Conservation (phyloP, 176 grass and related monocot genomes). For the Aegilops umbellulata region DNA sequence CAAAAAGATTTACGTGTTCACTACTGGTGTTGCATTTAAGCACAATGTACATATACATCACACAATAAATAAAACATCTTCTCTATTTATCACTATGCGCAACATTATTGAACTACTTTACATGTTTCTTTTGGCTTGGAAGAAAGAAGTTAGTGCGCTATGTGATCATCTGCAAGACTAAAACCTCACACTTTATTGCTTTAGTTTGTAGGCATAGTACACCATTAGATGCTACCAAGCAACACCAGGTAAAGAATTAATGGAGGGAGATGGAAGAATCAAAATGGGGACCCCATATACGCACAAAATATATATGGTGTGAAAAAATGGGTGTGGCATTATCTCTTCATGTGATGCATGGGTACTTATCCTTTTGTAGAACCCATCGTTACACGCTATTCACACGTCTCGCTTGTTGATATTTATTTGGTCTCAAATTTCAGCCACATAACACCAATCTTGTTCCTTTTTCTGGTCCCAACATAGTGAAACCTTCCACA, state of each 20-base stretch:
- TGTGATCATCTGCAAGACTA: background rate
- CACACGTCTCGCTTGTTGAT: slow-evolving; percentile 27
- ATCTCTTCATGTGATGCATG: slow-evolving; percentile 39
- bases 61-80: background rate
- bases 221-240: background rate
- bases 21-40: background rate
- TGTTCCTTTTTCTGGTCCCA: slow-evolving; percentile 27
- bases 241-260: background rate
- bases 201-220: background rate
- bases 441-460: slow-evolving; percentile 52
- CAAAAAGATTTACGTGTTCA: background rate
- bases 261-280: slow-evolving; percentile 25
- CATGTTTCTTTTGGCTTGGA: too few relatives aligned
- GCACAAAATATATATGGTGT: background rate
- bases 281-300: slow-evolving; percentile 9
- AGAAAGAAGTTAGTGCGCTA: background rate
- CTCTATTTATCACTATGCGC: background rate
- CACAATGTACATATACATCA: background rate
- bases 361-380: slow-evolving; percentile 27
- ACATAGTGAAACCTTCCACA: slow-evolving; percentile 8
- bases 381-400: slow-evolving; percentile 31
- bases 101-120: background rate
- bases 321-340: slow-evolving; percentile 22
- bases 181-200: background rate
- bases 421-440: slow-evolving; percentile 42